Evolutionary conservation across 73 alveolate species (phyloP), one percentile per base, ranked within the genome.

Genomic region (Blepharisma japonicum): DNA sequence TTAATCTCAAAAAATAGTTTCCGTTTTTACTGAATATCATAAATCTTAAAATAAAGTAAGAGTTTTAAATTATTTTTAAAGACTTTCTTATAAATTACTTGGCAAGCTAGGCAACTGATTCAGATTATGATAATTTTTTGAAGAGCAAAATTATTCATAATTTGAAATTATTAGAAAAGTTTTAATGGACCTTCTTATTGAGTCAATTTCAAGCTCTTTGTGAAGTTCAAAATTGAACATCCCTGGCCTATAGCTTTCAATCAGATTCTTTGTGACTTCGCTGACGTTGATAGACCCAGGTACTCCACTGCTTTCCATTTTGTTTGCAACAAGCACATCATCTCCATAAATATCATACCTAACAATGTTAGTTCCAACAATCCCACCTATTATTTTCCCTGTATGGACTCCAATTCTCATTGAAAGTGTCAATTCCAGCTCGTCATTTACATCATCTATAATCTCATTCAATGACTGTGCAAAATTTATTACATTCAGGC

Each of bases 341-440:
- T 93, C 91, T 76, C 99, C 99, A 86, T 94, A 96, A 45, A 94
- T 90, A 84, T 96, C 99, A 90, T 94, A 96, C 77, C 99, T 96
- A 32, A 96, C 99, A n/a, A 93, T 89, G 66, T 81, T 93, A n/a
- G 94, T 84, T 11, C 98, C 98, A 9, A 85, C 84, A 77, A 93
- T 91, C 5, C 98, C 98, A 9, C 96, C 97, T 46, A 89, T 87
- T 5, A 93, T 79, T 42, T 68, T 83, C 5, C 97, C 98, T 20
- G 97, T 88, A 76, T 93, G 98, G 6, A 92, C 82, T 4, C 98
- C 98, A 9, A 93, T 93, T 56, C 98, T 77, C 98, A 93, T 93
- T 55, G 89, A 87, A 6, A 92, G 92, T 61, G 70, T 97, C 20
- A 83, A 68, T 21, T 56, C 42, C 46, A 82, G 90, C 45, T 87